These are phyloP conservation scores for Gonium pectorale DNA, from an alignment of 139 green algal species.

Conservation along the genomic window DNA sequence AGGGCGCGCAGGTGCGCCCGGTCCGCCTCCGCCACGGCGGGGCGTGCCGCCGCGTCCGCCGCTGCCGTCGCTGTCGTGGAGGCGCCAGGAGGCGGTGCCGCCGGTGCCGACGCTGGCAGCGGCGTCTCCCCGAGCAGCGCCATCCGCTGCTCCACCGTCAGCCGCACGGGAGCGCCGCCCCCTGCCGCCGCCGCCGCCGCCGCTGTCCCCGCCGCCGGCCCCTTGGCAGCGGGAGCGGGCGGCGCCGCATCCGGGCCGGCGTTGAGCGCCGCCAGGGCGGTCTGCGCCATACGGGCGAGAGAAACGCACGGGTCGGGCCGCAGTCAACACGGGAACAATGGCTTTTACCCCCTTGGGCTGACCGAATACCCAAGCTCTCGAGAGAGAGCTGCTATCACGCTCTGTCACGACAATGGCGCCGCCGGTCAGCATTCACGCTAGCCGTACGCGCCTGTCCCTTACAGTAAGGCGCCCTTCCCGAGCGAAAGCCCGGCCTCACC, in stretches of 20 bases:
- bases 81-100: neutral
- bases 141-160: constrained; percentile 77
- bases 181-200: neutral
- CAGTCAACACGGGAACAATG: too few species aligned
- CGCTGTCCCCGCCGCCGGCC: too few species aligned
- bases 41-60: neutral
- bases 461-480: too few species aligned
- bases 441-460: too few species aligned
- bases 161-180: constrained; percentile 9
- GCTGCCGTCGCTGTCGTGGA: neutral
- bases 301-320: too few species aligned
- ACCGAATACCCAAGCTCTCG: too few species aligned
- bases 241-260: neutral
- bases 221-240: neutral
- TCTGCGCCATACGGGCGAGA: too few species aligned
- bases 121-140: constrained; percentile 73
- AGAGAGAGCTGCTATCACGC: too few species aligned
- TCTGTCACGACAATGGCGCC: too few species aligned
- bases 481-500: too few species aligned
- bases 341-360: too few species aligned
- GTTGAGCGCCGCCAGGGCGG: constrained; percentile 15
- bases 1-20: constrained; percentile 60
- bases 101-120: constrained; percentile 47
- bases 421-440: too few species aligned
- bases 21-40: constrained; percentile 65